phyloP scores from a whole-genome alignment of 495 filamentous ascomycete species.

The Neurospora intermedia region DNA sequence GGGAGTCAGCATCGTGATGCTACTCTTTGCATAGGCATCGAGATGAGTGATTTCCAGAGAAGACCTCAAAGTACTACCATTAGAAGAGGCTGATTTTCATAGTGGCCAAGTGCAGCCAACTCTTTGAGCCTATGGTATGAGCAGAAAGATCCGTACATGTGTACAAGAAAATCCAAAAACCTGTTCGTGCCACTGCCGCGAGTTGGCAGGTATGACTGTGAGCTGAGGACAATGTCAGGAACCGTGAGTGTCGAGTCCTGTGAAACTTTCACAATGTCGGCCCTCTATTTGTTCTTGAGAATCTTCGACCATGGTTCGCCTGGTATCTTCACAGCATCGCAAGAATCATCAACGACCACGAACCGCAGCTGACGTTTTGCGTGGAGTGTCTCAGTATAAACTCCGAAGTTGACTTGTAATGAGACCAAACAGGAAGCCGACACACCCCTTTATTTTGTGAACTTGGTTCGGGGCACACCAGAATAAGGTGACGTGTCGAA shows the following conservation, averaged over 20 bases:
- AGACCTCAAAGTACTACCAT: not conserved
- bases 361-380: not conserved
- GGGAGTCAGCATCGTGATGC: not conserved
- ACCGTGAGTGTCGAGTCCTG: not conserved
- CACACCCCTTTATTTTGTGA: not conserved
- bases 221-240: not conserved
- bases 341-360: no score
- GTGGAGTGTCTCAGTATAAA: not conserved
- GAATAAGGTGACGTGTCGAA: not conserved
- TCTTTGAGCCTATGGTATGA: not conserved
- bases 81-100: not conserved
- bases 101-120: not conserved
- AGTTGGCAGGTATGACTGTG: not conserved
- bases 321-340: not conserved
- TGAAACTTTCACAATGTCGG: not conserved
- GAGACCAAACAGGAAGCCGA: not conserved
- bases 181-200: not conserved
- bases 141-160: not conserved
- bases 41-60: not conserved
- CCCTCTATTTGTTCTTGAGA: not conserved
- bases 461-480: not conserved
- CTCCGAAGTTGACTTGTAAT: not conserved
- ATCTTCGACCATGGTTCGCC: rapidly evolving
- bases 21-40: not conserved
- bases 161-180: not conserved